phyloP scores from a whole-genome alignment of 306 rosid species.

The Calophaca sinica region DNA sequence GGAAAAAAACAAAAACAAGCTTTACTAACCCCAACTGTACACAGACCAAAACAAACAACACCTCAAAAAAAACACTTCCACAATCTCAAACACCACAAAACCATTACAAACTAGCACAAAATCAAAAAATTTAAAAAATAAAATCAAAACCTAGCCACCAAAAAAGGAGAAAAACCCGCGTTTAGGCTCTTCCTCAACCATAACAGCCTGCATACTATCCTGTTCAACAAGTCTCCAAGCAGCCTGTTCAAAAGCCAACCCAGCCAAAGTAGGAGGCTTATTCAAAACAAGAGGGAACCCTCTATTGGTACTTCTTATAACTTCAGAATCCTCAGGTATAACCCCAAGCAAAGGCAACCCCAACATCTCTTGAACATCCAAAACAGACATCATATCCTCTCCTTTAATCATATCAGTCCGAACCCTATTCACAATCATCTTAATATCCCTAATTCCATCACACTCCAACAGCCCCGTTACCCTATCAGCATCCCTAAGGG shows the following conservation, averaged over 20 bases:
- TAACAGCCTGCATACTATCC: slow-evolving; percentile 92
- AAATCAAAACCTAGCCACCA: slow-evolving; percentile 60
- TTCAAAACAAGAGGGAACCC: slow-evolving; percentile 91
- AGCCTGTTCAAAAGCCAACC: slow-evolving; percentile 95
- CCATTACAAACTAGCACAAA: slow-evolving; percentile 18
- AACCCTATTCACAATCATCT: slow-evolving; percentile 97
- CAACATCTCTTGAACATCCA: slow-evolving; percentile 96
- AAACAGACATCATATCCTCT: slow-evolving; percentile 97
- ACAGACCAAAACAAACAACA: slow-evolving; percentile 22
- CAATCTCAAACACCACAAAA: background rate
- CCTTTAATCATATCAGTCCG: slow-evolving; percentile 96
- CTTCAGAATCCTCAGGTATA: slow-evolving; percentile 93
- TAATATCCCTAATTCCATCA: slow-evolving; percentile 93
- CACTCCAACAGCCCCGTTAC: slow-evolving; percentile 91
- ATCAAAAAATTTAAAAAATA: slow-evolving; percentile 5
- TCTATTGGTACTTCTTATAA: slow-evolving; percentile 89
- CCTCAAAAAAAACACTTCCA: background rate
- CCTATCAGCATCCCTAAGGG: slow-evolving; percentile 90
- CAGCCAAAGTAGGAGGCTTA: slow-evolving; percentile 95
- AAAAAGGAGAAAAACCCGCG: slow-evolving; percentile 93
- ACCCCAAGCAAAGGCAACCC: slow-evolving; percentile 88
- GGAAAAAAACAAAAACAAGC: slow-evolving; percentile 7
- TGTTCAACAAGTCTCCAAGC: slow-evolving; percentile 99
- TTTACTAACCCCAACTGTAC: slow-evolving; percentile 56
- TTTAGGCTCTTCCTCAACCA: slow-evolving; percentile 93